phyloP scores from a whole-genome alignment of 192 early-diverging fungal species.

The Coemansia sp. region DNA sequence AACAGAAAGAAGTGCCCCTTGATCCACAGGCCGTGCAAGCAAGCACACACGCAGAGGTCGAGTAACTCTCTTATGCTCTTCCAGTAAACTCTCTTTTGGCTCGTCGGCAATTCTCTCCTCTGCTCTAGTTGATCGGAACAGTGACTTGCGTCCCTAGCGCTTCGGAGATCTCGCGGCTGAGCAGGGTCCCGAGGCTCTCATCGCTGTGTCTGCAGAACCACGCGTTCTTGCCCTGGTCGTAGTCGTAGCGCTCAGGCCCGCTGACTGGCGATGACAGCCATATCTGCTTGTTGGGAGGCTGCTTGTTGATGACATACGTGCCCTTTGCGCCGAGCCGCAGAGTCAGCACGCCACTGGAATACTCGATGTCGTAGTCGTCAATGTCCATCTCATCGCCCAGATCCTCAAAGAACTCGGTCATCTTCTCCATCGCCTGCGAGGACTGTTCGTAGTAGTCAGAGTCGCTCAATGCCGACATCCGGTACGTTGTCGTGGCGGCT shows the following conservation, averaged over 20 bases:
- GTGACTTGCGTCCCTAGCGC: conserved; percentile 43
- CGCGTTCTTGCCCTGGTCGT: conserved; percentile 47
- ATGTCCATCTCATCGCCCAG: conserved; percentile 66
- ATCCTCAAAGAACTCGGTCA: conserved; percentile 73
- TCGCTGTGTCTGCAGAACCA: conserved; percentile 80
- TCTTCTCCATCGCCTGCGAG: conserved; percentile 58
- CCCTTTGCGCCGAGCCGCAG: conserved; percentile 69
- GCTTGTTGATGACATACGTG: conserved; percentile 97
- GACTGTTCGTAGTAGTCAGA: conserved; percentile 61
- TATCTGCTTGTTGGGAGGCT: conserved; percentile 97
- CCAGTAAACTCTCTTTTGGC: too few species aligned
- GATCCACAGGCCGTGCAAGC: too few species aligned
- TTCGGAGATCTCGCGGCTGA: conserved; percentile 65
- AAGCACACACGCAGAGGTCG: not conserved
- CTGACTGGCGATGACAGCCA: conserved; percentile 93
- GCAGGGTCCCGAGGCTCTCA: conserved; percentile 62
- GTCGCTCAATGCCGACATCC: conserved; percentile 52
- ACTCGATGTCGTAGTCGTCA: conserved; percentile 76
- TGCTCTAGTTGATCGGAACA: conserved; percentile 41
- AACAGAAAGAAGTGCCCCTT: too few species aligned
- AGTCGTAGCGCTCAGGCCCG: conserved; percentile 87
- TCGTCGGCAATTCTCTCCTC: too few species aligned
- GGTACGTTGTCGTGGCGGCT: conserved; percentile 7
- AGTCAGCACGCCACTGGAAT: conserved; percentile 85
- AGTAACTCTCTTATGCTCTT: not conserved